phyloP scores from a whole-genome alignment of 108 stramenopile species.

The Skeletonema marinoi region DNA sequence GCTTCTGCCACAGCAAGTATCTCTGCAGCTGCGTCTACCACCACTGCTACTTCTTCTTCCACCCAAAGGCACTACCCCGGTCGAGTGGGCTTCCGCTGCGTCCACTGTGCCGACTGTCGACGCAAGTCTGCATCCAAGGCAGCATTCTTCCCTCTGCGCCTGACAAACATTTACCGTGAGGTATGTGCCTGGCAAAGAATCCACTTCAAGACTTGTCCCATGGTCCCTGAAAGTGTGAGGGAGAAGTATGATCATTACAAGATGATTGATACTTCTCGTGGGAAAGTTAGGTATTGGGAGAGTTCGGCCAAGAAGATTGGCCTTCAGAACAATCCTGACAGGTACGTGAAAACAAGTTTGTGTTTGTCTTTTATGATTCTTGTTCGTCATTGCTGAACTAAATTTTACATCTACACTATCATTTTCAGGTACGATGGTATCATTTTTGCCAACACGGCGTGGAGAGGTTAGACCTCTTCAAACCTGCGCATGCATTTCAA shows the following conservation, averaged over 20 bases:
- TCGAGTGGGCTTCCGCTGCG: conserved; percentile 47
- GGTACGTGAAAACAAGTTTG: conserved; percentile 15
- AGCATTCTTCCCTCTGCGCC: conserved; percentile 45
- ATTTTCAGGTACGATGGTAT: conserved; percentile 49
- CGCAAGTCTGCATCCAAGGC: conserved; percentile 32
- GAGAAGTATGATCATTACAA: conserved; percentile 51
- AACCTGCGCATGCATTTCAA: background rate
- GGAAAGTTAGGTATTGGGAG: conserved; percentile 55
- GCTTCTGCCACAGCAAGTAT: conserved; percentile 10
- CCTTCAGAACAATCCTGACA: conserved; percentile 46
- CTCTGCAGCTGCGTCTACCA: background rate
- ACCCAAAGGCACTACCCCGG: conserved; percentile 46
- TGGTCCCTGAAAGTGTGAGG: conserved; percentile 33
- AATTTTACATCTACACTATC: background rate
- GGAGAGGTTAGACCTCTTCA: conserved; percentile 21
- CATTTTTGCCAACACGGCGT: conserved; percentile 30
- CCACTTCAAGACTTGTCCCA: conserved; percentile 54
- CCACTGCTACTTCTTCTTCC: background rate
- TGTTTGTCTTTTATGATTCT: background rate
- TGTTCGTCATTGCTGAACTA: background rate
- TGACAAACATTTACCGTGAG: conserved; percentile 51
- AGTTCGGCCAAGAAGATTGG: conserved; percentile 51
- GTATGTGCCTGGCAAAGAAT: conserved; percentile 62
- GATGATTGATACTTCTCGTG: conserved; percentile 38
- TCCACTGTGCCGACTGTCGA: conserved; percentile 44